These are phyloP conservation scores for Verticillium zaregamsianum DNA, from an alignment of 2,329 filamentous ascomycete genomes.

Conservation along the genomic window DNA sequence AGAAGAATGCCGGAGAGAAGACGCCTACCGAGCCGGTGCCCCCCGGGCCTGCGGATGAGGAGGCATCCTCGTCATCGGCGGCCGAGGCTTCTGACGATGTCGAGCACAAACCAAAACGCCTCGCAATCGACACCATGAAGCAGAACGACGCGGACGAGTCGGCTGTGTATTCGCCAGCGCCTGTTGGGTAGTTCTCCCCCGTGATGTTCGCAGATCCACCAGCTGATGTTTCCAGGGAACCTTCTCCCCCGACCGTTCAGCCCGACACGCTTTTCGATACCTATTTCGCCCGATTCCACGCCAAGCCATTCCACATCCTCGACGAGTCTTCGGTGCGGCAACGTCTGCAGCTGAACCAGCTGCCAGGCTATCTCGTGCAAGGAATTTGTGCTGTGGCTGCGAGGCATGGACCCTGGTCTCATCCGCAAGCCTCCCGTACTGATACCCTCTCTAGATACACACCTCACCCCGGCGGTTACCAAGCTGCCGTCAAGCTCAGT, in stretches of 20 bases:
- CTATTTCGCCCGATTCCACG: conserved; percentile 76
- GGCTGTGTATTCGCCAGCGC: conserved; percentile 37
- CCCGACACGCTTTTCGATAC: conserved; percentile 67
- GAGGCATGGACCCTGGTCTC: conserved; percentile 39
- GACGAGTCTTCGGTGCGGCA: conserved; percentile 74
- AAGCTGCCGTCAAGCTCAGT: conserved; percentile 62
- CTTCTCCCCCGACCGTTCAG: conserved; percentile 42
- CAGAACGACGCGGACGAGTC: conserved; percentile 30
- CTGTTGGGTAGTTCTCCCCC: conserved; percentile 26
- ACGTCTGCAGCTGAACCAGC: conserved; percentile 62
- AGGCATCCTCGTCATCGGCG: conserved; percentile 16
- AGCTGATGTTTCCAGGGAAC: conserved; percentile 32
- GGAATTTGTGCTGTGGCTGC: conserved; percentile 60
- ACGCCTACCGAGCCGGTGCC: conserved; percentile 16
- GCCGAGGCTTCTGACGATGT: conserved; percentile 21
- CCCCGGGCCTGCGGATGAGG: conserved; percentile 16
- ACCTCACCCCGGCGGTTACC: conserved; percentile 61
- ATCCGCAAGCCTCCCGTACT: conserved; percentile 15
- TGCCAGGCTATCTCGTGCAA: conserved; percentile 51
- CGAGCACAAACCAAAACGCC: conserved; percentile 37
- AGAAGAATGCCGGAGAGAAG: conserved; percentile 48
- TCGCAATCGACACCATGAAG: conserved; percentile 26
- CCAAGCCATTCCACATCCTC: conserved; percentile 76
- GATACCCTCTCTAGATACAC: conserved; percentile 54
- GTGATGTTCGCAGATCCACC: background rate